phyloP scores from a whole-genome alignment of 2,329 filamentous ascomycete genomes.

The Xylariaceae sp. region DNA sequence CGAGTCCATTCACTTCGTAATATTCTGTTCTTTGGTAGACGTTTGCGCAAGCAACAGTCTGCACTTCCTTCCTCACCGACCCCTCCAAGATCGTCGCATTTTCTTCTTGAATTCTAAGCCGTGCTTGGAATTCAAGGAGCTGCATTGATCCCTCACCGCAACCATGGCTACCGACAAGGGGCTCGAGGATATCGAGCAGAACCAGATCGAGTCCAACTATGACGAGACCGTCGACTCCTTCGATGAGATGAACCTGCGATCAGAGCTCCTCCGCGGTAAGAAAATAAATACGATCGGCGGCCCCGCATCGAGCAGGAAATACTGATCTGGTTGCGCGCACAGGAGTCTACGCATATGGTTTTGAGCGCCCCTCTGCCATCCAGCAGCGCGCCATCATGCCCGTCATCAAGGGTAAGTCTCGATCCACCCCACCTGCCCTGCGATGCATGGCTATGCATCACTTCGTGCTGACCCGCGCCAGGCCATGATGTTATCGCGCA shows the following conservation, averaged over 20 bases:
- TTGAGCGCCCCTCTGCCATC: constrained; percentile 98
- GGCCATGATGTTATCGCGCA: constrained; percentile 99
- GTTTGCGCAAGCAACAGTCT: constrained; percentile 20
- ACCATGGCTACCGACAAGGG: constrained; percentile 98
- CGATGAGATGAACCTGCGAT: constrained; percentile 94
- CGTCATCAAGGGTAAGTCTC: constrained; percentile 87
- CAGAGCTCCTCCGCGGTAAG: constrained; percentile 87
- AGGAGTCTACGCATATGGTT: constrained; percentile 99
- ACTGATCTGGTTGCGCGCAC: constrained; percentile 9
- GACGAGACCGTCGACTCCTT: constrained; percentile 99
- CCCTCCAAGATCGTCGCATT: constrained; percentile 30
- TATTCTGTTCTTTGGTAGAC: constrained; percentile 16
- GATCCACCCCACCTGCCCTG: constrained; percentile 1
- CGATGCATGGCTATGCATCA: not conserved
- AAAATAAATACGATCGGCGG: too few relatives aligned
- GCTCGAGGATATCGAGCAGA: constrained; percentile 70
- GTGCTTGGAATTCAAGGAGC: constrained; percentile 70
- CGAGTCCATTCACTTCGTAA: constrained; percentile 17
- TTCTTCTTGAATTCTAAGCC: constrained; percentile 63
- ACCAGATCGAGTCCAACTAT: constrained; percentile 99
- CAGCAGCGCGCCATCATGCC: constrained; percentile 99
- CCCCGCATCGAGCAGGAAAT: constrained; percentile 4
- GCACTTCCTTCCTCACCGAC: constrained; percentile 19
- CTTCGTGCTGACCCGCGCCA: constrained; percentile 26
- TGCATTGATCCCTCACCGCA: constrained; percentile 52